Evolutionary conservation across 2,329 filamentous ascomycete species (phyloP).

Genomic region (Stachybotrys elegans): DNA sequence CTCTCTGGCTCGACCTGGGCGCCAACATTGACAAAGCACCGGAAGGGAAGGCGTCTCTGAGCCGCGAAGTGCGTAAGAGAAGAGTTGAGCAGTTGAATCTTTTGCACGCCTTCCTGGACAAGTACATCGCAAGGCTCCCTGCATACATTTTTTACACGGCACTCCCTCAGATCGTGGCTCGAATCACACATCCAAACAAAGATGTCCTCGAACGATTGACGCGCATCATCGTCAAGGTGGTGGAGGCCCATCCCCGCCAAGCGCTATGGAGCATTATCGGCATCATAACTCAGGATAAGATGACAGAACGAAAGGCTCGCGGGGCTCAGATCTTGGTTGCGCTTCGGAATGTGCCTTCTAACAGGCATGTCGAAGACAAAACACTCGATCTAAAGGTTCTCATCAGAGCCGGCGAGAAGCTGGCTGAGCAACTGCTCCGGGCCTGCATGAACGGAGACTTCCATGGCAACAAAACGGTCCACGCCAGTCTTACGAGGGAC

Average conservation of each 20-base stretch:
- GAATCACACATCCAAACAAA: slow-evolving; percentile 80
- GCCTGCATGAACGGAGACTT: slow-evolving; percentile 75
- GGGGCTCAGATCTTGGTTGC: slow-evolving; percentile 48
- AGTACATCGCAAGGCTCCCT: slow-evolving; percentile 69
- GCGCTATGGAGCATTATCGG: slow-evolving; percentile 88
- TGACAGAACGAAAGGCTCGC: slow-evolving; percentile 55
- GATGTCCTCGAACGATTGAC: slow-evolving; percentile 74
- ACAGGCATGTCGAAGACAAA: slow-evolving; percentile 47
- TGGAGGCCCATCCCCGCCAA: slow-evolving; percentile 81
- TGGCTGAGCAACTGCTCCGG: slow-evolving; percentile 75
- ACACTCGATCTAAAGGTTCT: slow-evolving; percentile 62
- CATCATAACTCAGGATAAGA: slow-evolving; percentile 68
- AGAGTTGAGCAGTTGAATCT: slow-evolving; percentile 62
- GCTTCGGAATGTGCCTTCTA: slow-evolving; percentile 39
- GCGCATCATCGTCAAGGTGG: slow-evolving; percentile 80
- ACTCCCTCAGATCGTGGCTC: slow-evolving; percentile 89
- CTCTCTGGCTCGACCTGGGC: slow-evolving; percentile 90
- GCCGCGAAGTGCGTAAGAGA: slow-evolving; percentile 45
- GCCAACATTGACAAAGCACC: slow-evolving; percentile 63
- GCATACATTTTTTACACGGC: slow-evolving; percentile 77
- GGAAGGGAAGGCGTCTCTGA: slow-evolving; percentile 48
- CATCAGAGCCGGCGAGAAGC: slow-evolving; percentile 72
- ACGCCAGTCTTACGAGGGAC: slow-evolving; percentile 70
- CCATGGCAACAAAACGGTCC: slow-evolving; percentile 60
- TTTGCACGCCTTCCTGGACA: slow-evolving; percentile 71